A percentile compares a stretch with the other conserved stretches of the same genome.
These are phyloP conservation scores for Colletotrichum costaricense DNA, from an alignment of 2,329 filamentous ascomycete genomes.

Conservation along the genomic window DNA sequence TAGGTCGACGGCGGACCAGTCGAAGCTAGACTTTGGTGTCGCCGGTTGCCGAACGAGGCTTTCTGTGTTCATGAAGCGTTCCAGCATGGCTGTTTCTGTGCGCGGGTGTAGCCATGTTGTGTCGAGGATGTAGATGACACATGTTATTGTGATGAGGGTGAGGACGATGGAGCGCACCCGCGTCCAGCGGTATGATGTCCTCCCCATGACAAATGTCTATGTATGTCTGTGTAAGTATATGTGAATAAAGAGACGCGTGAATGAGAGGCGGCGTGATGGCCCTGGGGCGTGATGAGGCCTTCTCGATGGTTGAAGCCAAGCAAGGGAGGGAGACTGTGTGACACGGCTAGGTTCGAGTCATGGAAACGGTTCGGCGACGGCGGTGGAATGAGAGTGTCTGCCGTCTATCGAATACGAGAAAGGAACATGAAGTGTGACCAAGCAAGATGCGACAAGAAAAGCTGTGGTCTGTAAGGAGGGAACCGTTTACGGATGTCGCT, in stretches of 20 bases:
- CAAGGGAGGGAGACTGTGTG: neutral
- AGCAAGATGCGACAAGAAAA: neutral
- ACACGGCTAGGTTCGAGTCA: neutral
- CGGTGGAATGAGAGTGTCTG: neutral
- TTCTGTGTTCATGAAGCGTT: slow-evolving; percentile 46
- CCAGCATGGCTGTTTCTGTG: slow-evolving; percentile 37
- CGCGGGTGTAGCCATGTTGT: neutral
- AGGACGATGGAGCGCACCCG: slow-evolving; percentile 22
- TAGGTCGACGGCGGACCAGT: slow-evolving; percentile 48
- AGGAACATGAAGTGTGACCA: neutral
- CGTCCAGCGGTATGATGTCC: slow-evolving; percentile 18
- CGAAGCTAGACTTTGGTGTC: slow-evolving; percentile 46
- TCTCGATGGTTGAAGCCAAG: neutral
- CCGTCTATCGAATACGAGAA: neutral
- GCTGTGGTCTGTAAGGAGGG: neutral
- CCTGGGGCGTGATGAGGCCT: neutral
- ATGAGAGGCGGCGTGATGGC: neutral
- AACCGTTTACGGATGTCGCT: neutral
- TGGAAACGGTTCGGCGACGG: neutral
- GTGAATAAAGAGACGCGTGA: neutral
- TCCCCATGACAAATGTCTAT: neutral
- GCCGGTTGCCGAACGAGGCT: slow-evolving; percentile 22
- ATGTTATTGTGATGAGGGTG: neutral
- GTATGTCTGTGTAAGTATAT: neutral
- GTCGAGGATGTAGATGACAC: slow-evolving; percentile 20